Evolutionary conservation across 2,329 filamentous ascomycete species (phyloP).

Genomic region (Sclerotinia minor): DNA sequence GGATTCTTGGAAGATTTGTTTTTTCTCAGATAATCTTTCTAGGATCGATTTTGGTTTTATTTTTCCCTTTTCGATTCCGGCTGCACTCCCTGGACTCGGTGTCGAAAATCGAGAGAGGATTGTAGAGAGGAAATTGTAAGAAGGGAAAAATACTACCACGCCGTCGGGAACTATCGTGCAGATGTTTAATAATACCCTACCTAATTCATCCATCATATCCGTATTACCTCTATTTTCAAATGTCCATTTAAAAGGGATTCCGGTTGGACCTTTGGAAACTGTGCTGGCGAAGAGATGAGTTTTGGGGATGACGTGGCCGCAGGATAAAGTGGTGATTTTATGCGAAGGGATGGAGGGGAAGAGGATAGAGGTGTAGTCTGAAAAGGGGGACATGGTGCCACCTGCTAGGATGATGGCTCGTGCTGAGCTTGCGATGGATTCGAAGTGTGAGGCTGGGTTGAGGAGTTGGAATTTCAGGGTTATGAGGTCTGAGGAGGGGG

Average conservation of each 20-base stretch:
- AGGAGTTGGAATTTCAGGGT: slow-evolving; percentile 84
- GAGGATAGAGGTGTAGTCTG: slow-evolving; percentile 82
- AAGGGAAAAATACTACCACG: slow-evolving; percentile 92
- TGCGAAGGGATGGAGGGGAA: slow-evolving; percentile 69
- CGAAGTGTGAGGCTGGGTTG: slow-evolving; percentile 89
- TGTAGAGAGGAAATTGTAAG: slow-evolving; percentile 83
- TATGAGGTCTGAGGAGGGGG: slow-evolving; percentile 41
- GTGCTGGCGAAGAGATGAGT: slow-evolving; percentile 79
- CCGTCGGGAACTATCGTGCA: slow-evolving; percentile 79
- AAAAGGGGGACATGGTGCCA: slow-evolving; percentile 96
- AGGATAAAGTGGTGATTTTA: slow-evolving; percentile 79
- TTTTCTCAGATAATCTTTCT: slow-evolving; percentile 58
- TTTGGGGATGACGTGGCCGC: slow-evolving; percentile 87
- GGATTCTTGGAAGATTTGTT: slow-evolving; percentile 61
- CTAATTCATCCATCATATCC: slow-evolving; percentile 72
- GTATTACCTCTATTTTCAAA: slow-evolving; percentile 68
- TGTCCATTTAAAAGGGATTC: slow-evolving; percentile 76
- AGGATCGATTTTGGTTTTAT: slow-evolving; percentile 50
- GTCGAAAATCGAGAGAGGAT: slow-evolving; percentile 55
- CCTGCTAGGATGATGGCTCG: slow-evolving; percentile 87
- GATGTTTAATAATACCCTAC: slow-evolving; percentile 68
- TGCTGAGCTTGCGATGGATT: slow-evolving; percentile 79
- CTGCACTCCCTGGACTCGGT: slow-evolving; percentile 14
- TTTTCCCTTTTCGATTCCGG: neutral
- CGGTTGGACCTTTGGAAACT: slow-evolving; percentile 52